Percentiles rank a stretch among this genome's conserved stretches.
These are phyloP conservation scores for Lablab purpureus DNA, from an alignment of 306 rosid species.

Conservation along the genomic window DNA sequence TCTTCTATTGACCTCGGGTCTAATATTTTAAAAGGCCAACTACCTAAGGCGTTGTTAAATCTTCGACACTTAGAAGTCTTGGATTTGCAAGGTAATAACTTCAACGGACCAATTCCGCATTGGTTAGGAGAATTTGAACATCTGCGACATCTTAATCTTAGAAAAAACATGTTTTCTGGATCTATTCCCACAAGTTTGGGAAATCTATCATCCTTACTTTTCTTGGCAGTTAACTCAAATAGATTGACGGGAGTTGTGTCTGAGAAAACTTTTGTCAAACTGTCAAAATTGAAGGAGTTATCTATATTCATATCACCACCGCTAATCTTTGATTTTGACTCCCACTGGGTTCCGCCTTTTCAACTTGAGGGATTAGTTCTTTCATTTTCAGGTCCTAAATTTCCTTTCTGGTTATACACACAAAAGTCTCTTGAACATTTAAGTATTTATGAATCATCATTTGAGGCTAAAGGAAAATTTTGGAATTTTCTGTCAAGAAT, in stretches of 20 bases:
- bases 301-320: background rate
- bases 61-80: conserved; percentile 7
- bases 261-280: conserved; percentile 28
- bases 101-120: conserved; percentile 32
- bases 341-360: background rate
- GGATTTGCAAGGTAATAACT: background rate
- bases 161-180: conserved; percentile 30
- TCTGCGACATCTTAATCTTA: background rate
- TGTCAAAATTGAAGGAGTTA: background rate
- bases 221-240: background rate
- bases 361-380: background rate
- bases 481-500: background rate
- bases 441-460: background rate
- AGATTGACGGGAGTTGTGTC: conserved; percentile 18
- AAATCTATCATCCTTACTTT: conserved; percentile 1
- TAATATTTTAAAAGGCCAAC: conserved; percentile 14
- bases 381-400: conserved; percentile 2
- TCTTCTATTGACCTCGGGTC: background rate
- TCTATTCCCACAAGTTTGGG: conserved; percentile 38
- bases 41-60: conserved; percentile 13
- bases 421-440: background rate
- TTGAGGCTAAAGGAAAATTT: background rate
- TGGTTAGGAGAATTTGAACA: conserved; percentile 36
- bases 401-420: conserved; percentile 45
- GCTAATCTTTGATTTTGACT: background rate